Conservation (phyloP, 768 basidiomycete species). For the Amyloporia xantha region DNA sequence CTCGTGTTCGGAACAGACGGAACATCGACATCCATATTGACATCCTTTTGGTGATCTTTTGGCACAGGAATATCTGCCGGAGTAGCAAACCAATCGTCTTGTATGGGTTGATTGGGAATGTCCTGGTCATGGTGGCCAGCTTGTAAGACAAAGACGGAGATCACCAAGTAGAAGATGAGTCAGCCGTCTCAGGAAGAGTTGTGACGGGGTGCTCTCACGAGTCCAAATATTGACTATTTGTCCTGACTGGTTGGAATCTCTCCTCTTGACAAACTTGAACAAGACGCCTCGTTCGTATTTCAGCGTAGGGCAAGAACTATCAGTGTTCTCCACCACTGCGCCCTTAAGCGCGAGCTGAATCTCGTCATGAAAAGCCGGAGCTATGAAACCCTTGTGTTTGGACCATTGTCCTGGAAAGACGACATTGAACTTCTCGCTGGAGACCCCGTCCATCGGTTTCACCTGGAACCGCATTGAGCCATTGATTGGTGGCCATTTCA, state of each 20-base stretch:
- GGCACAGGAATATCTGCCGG: background rate
- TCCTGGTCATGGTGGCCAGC: too few relatives aligned
- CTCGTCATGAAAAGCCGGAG: constrained; percentile 35
- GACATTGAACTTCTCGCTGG: constrained; percentile 30
- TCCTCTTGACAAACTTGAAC: constrained; percentile 31
- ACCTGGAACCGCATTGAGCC: constrained; percentile 18
- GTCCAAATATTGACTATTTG: constrained; percentile 35
- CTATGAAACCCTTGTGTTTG: constrained; percentile 29
- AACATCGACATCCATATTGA: too few relatives aligned
- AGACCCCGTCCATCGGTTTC: constrained; percentile 14
- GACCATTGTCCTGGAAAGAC: constrained; percentile 26
- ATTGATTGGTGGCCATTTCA: constrained; percentile 34
- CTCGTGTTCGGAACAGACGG: too few relatives aligned
- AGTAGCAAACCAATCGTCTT: background rate
- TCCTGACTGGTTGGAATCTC: constrained; percentile 15
- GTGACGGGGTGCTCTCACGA: constrained; percentile 29
- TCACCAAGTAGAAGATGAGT: too few relatives aligned
- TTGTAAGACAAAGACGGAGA: too few relatives aligned
- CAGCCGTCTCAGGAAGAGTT: too few relatives aligned
- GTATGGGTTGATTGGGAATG: background rate
- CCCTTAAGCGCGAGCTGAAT: constrained; percentile 46
- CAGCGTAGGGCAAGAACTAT: constrained; percentile 34
- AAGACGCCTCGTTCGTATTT: constrained; percentile 37
- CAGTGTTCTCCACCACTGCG: constrained; percentile 26
- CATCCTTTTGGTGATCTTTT: too few relatives aligned